phyloP scores from a whole-genome alignment of 164 flowering plant genomes.

The Saururus chinensis region DNA sequence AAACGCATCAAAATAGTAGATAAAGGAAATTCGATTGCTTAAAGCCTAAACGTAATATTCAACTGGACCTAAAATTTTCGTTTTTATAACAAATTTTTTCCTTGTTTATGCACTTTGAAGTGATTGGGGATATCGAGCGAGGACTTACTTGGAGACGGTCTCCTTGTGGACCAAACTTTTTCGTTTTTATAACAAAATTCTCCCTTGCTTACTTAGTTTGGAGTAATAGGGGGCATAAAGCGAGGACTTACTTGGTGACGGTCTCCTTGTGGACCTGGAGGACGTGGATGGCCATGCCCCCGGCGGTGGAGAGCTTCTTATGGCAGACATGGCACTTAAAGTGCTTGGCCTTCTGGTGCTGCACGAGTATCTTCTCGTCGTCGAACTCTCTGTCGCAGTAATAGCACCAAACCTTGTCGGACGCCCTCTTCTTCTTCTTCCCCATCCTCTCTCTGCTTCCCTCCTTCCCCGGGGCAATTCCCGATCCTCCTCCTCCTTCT shows the following conservation, averaged over 20 bases:
- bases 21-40: neutral
- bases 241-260: constrained; percentile 57
- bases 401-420: constrained; percentile 84
- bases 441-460: constrained; percentile 10
- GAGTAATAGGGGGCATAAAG: neutral
- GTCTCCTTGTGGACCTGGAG: constrained; percentile 95
- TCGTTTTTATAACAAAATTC: too few relatives aligned
- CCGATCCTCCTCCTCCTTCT: too few relatives aligned
- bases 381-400: constrained; percentile 97
- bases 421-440: constrained; percentile 86
- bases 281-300: constrained; percentile 96
- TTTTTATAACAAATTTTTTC: too few relatives aligned
- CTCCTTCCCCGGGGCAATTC: neutral
- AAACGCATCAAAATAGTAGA: neutral
- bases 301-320: constrained; percentile 97
- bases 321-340: constrained; percentile 97
- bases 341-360: constrained; percentile 99
- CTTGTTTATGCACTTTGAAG: too few relatives aligned
- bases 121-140: too few relatives aligned
- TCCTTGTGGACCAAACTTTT: too few relatives aligned
- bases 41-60: too few relatives aligned
- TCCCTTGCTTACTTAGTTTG: too few relatives aligned
- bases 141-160: too few relatives aligned
- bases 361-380: constrained; percentile 95
- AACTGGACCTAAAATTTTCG: too few relatives aligned